Evolutionary conservation across 306 rosid genomes (phyloP).

Genomic region (Gleditsia sinensis): DNA sequence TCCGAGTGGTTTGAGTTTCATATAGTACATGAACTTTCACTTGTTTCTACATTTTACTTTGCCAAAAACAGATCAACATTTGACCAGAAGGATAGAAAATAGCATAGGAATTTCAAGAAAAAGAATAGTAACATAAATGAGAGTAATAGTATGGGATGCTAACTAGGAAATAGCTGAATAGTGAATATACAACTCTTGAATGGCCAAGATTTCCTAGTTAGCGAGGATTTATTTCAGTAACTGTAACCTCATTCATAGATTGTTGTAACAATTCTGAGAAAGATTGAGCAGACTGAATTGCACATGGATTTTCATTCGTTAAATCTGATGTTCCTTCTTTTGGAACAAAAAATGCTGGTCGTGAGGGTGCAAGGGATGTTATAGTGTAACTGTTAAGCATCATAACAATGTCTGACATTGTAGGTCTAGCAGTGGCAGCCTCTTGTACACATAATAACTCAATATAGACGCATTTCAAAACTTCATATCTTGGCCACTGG

Average conservation of each 20-base stretch:
- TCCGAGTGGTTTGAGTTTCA: too few relatives aligned
- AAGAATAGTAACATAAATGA: too few relatives aligned
- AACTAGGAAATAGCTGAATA: too few relatives aligned
- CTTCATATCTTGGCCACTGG: slow-evolving; percentile 6
- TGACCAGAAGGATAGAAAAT: too few relatives aligned
- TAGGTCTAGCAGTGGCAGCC: slow-evolving; percentile 36
- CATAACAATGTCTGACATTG: slow-evolving; percentile 36
- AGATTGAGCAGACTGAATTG: slow-evolving; percentile 11
- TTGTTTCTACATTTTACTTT: too few relatives aligned
- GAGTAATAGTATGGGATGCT: too few relatives aligned
- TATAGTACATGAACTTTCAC: too few relatives aligned
- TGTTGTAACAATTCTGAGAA: not conserved
- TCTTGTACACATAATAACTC: slow-evolving; percentile 40
- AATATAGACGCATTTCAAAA: slow-evolving; percentile 37
- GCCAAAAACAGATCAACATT: too few relatives aligned
- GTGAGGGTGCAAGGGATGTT: slow-evolving; percentile 18
- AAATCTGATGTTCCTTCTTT: slow-evolving; percentile 7
- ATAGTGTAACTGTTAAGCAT: slow-evolving; percentile 35
- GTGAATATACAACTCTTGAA: not conserved
- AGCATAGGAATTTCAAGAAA: too few relatives aligned
- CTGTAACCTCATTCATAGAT: slow-evolving; percentile 24
- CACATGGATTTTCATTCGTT: not conserved
- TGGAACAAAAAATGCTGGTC: slow-evolving; percentile 30
- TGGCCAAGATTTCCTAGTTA: not conserved
- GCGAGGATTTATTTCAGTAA: slow-evolving; percentile 38